Evolutionary conservation across 768 basidiomycete genomes (phyloP).

Genomic region (Phanerochaete carnosa): DNA sequence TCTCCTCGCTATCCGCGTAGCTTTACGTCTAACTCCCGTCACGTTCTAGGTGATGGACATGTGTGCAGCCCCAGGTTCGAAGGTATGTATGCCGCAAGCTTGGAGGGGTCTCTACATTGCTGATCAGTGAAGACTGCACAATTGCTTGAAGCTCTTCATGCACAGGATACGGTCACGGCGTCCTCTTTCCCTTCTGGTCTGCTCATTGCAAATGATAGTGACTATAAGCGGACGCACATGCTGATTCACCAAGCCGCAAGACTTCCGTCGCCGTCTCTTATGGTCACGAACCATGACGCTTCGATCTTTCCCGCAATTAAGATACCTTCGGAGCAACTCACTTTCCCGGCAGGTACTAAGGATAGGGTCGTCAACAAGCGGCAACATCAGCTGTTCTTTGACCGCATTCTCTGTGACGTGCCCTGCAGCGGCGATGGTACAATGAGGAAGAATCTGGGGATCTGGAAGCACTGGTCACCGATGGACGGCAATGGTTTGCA

Average conservation of each 20-base stretch:
- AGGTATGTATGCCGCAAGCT: conserved; percentile 42
- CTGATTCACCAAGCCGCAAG: conserved; percentile 97
- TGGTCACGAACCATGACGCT: conserved; percentile 97
- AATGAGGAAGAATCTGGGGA: conserved; percentile 87
- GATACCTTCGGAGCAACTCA: conserved; percentile 31
- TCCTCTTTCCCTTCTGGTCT: conserved; percentile 78
- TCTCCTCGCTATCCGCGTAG: background rate
- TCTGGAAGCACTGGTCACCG: conserved; percentile 91
- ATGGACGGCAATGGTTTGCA: conserved; percentile 92
- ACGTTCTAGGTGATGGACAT: conserved; percentile 80
- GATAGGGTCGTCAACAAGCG: conserved; percentile 31
- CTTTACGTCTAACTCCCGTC: background rate
- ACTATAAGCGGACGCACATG: conserved; percentile 90
- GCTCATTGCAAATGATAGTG: conserved; percentile 92
- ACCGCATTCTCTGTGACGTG: conserved; percentile 94
- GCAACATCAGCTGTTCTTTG: conserved; percentile 67
- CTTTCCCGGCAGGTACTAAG: conserved; percentile 32
- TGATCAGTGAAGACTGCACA: conserved; percentile 71
- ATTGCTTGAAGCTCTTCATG: conserved; percentile 91
- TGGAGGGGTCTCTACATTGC: background rate
- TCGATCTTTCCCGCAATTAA: conserved; percentile 75
- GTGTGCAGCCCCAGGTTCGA: conserved; percentile 98
- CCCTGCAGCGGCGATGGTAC: conserved; percentile 99
- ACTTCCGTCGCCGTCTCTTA: conserved; percentile 84
- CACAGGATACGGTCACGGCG: conserved; percentile 60